Base-by-base conservation (phyloP, 208 protist species). In the Crithidia brevicula region DNA sequence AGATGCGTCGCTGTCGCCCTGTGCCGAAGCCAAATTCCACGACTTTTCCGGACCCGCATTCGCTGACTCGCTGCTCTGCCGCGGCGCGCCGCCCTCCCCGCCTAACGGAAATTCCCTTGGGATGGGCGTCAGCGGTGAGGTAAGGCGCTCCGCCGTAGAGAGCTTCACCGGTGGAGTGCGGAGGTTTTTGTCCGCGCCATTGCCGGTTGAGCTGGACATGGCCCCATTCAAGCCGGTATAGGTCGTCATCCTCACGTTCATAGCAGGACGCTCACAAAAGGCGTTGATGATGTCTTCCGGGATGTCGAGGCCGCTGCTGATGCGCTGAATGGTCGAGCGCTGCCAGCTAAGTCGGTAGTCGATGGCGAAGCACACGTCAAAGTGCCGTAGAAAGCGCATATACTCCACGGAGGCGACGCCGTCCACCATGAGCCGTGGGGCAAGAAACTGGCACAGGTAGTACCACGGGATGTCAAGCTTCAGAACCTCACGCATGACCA, bases 391-490 rank as follows among this genome's bases (percentile, higher is more conserved):
- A 59, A 95, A 96, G 22, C 73, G 69, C n/a, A 84, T 83, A 64
- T 94, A 96, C 67, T 87, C 74, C n/a, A 96, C 81, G 22, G 70
- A 82, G 20, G 84, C 78, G 30, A 90, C 83, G 49, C 79, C 89
- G 60, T 87, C 74, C 25, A 88, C 66, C 40, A 82, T 74, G 15
- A 85, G 52, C n/a, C 75, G 72, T 22, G 81, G 79, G 4, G 68
- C 62, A 22, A 96, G 58, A 61, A 86, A 94, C 67, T 88, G 76
- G 57, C 82, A 86, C 20, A 96, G 73, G 74, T 86, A 94, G 63
- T 91, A 94, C 91, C 91, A 96, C 25, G 91, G 89, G 31, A 96
- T 65, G 54, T 95, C 86, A 7, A 95, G 52, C 22, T 81, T 76
- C 20, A 93, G 61, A 30, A 93, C 81, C 33, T 81, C 78, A 11